Base-by-base conservation (phyloP, 73 alveolate species). In the Halteria grandinella region DNA sequence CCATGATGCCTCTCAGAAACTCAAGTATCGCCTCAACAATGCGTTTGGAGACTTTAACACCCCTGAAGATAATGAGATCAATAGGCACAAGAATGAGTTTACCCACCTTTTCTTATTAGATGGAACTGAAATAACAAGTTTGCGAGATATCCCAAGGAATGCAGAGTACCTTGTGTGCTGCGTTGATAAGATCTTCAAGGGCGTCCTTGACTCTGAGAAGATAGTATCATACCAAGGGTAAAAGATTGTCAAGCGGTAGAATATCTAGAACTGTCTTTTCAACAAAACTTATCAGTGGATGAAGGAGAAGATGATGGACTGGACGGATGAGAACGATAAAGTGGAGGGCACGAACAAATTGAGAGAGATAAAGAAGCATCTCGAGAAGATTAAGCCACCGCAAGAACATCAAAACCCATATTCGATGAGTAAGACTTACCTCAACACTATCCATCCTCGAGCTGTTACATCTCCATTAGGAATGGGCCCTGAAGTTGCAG, bases 61-160 rank as follows among this genome's bases (percentile, higher is more conserved):
- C n/a, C n/a, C n/a, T n/a, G 77, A 60, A 40, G 77, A 60, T 39
- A 60, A 29, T 37, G 77, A 60, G 28, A 60, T 60, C 1, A 60
- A n/a, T 14, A 17, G 21, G 17, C 77, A 60, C 43, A 60, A 37
- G 29, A 29, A 60, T 60, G 57, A 60, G 24, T 60, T 36, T 21
- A 60, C 77, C 24, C 77, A 60, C 24, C 43, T 60, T 2, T 60
- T 60, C 24, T 40, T 59, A 3, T 1, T 60, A 60, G 43, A 60
- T 37, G 77, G 77, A 14, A 48, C 37, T 25, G 77, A 60, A 33
- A 36, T 60, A 4, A 36, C 43, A 14, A 60, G 43, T 23, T 44
- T 60, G n/a, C 39, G 21, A 12, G 77, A 60, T 1, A 60, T 60
- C 1, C 77, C 77, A 5, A 31, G 27, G 43, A 59, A 60, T 39